phyloP scores from a whole-genome alignment of 2,329 filamentous ascomycete genomes.

The Fusarium heterosporum region DNA sequence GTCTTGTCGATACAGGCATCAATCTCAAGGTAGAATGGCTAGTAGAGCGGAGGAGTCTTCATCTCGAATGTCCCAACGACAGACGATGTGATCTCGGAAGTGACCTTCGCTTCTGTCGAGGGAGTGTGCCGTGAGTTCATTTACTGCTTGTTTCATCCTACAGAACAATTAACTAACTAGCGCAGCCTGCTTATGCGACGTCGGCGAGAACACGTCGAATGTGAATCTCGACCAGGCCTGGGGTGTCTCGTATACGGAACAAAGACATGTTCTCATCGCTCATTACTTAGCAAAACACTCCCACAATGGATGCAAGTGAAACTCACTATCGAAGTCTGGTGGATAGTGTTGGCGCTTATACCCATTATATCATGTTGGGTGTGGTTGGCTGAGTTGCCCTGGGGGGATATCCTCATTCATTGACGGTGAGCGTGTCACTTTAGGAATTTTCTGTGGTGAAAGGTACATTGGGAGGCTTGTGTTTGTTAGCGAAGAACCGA shows the following conservation, averaged over 20 bases:
- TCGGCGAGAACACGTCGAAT: slow-evolving; percentile 70
- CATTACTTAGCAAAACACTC: slow-evolving; percentile 58
- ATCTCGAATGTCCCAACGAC: slow-evolving; percentile 74
- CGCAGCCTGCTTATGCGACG: slow-evolving; percentile 68
- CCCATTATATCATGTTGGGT: slow-evolving; percentile 56
- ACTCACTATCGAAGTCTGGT: slow-evolving; percentile 62
- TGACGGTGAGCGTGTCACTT: neutral
- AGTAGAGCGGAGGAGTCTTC: slow-evolving; percentile 69
- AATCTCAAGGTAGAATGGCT: slow-evolving; percentile 76
- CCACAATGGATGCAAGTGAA: slow-evolving; percentile 59
- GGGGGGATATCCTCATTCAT: slow-evolving; percentile 1
- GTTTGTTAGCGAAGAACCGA: neutral
- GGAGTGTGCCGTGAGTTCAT: slow-evolving; percentile 67
- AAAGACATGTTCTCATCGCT: slow-evolving; percentile 58
- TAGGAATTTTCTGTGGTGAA: neutral
- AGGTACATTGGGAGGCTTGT: neutral
- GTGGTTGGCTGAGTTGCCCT: slow-evolving; percentile 48
- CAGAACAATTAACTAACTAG: neutral
- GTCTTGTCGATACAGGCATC: slow-evolving; percentile 73
- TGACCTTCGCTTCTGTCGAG: slow-evolving; percentile 70
- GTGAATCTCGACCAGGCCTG: slow-evolving; percentile 66
- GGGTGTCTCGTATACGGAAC: slow-evolving; percentile 68
- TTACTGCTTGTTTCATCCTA: neutral
- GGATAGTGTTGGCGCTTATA: slow-evolving; percentile 58
- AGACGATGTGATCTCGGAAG: slow-evolving; percentile 68